Percentiles rank a stretch among this genome's conserved stretches.
phyloP scores from a whole-genome alignment of 108 stramenopile species.

The Pseudonitzschia multiseries region DNA sequence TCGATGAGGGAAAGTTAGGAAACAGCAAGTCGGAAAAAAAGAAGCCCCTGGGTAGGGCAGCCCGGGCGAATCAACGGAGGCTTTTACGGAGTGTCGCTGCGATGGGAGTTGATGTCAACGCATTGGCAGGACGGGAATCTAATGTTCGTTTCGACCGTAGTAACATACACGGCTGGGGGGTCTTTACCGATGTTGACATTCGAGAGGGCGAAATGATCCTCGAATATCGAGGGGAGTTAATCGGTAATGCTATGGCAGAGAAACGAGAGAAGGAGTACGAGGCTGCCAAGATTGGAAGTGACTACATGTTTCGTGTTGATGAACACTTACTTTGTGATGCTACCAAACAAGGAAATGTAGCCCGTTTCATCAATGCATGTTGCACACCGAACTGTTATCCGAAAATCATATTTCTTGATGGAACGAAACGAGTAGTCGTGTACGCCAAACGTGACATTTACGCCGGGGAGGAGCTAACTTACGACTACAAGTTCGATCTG shows the following conservation, averaged over 20 bases:
- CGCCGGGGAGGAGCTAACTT: conserved; percentile 93
- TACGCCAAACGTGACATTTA: conserved; percentile 88
- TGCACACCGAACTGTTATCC: conserved; percentile 92
- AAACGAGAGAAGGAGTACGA: conserved; percentile 89
- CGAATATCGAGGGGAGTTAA: conserved; percentile 93
- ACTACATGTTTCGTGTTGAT: conserved; percentile 97
- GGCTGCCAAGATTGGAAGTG: conserved; percentile 74
- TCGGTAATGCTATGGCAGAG: conserved; percentile 88
- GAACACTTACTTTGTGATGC: conserved; percentile 77
- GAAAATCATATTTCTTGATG: conserved; percentile 74
- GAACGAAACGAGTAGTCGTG: conserved; percentile 81
- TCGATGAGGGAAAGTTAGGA: not conserved
- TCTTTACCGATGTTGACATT: conserved; percentile 71
- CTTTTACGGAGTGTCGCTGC: conserved; percentile 55
- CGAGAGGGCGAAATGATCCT: conserved; percentile 77
- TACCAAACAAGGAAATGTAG: conserved; percentile 88
- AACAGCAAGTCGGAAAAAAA: conserved; percentile 42
- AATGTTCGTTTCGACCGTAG: conserved; percentile 70
- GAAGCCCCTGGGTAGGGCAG: conserved; percentile 50
- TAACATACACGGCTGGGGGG: conserved; percentile 84
- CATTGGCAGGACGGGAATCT: conserved; percentile 67
- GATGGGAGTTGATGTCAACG: conserved; percentile 52
- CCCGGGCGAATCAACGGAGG: conserved; percentile 70
- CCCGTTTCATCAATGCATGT: conserved; percentile 93
- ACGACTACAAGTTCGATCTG: conserved; percentile 96